phyloP scores from a whole-genome alignment of 2,329 filamentous ascomycete genomes.

The Fusarium floridanum region DNA sequence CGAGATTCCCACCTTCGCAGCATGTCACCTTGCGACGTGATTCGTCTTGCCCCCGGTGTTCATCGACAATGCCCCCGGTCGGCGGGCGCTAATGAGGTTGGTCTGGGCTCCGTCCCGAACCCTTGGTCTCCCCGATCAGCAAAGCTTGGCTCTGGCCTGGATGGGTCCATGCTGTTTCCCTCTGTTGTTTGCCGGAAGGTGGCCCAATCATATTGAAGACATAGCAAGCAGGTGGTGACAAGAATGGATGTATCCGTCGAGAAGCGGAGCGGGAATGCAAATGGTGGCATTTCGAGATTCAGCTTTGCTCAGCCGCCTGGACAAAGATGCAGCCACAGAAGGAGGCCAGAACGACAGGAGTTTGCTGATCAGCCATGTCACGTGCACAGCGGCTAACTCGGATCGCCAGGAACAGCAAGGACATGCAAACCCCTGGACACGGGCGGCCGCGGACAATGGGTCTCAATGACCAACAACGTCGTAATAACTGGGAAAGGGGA shows the following conservation, averaged over 20 bases:
- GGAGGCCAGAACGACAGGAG: neutral
- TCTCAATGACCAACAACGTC: neutral
- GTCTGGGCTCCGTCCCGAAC: neutral
- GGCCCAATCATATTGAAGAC: neutral
- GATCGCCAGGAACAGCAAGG: neutral
- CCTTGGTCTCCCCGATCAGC: neutral
- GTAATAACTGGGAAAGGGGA: neutral
- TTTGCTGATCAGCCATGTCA: neutral
- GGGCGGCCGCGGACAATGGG: neutral
- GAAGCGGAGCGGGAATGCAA: neutral
- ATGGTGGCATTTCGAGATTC: neutral
- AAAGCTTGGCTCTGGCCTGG: neutral
- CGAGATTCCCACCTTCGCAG: neutral
- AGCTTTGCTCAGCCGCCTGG: neutral
- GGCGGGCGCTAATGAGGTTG: neutral
- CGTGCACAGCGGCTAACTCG: neutral
- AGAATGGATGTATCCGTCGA: neutral
- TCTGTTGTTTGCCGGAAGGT: neutral
- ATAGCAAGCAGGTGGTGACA: neutral
- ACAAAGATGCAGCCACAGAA: neutral
- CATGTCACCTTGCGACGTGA: neutral
- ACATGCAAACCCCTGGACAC: neutral
- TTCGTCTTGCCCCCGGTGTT: neutral
- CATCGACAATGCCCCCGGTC: neutral
- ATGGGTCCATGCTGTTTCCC: neutral